Base-by-base conservation (phyloP, 805 yeast genomes). In the Hanseniaspora meyeri region DNA sequence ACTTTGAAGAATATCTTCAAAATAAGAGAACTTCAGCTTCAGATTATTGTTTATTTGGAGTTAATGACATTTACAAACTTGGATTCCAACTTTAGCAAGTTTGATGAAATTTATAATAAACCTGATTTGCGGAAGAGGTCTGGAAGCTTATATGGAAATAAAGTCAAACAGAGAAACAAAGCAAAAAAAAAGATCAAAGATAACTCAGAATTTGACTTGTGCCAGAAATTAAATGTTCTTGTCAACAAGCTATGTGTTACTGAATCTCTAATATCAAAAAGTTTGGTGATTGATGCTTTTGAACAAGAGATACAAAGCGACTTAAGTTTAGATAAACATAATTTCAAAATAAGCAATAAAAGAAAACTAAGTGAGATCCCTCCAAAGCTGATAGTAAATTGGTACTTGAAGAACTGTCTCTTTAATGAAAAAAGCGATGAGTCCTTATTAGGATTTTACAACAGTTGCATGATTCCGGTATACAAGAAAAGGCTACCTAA, bases 21-120 rank as follows among this genome's bases (percentile, higher is more conserved):
- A 59, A 69, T 77, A 2, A 67, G 83, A 38, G 85, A 80, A 60
- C 76, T 81, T 1, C 82, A 79, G 59, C 62, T 81, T 36, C 85
- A 81, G 62, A 68, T 79, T 0, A 60, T 81, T 1, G 59, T 79
- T 0, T 59, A 77, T 2, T 60, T 80, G 43, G 85, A 81, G 60
- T 56, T 78, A 3, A 64, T 80, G 2, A 60, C 64, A 24, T 49
- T 68, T 11, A 63, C 70, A 57, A 65, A 64, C 5, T 59, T 72
- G 8, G 74, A 74, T 54, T 24, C 48, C 0, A 59, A 77, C 69
- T 63, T 63, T 58, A 29, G 66, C 60, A 19, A 73, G 68, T 62
- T 66, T 72, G 62, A 67, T 55, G 42, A 57, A 49, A 43, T 61
- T 59, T 62, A 64, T 45, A 57, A 57, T 19, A 17, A 55, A 36